Evolutionary conservation across 371 early-diverging fungal species (phyloP).

Genomic region (Amoeboradix gromovi): DNA sequence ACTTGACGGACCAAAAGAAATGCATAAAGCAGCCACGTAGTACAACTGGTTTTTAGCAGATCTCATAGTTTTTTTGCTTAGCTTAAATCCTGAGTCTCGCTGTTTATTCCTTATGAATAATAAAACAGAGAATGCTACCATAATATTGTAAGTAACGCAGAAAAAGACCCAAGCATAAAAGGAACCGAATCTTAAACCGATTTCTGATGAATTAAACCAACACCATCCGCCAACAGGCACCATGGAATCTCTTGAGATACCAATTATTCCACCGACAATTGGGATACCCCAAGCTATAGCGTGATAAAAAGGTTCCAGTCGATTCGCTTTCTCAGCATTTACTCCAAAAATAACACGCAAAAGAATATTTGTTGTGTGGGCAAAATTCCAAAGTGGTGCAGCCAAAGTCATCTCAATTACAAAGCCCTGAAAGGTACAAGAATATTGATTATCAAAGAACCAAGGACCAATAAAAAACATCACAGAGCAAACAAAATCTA

Average conservation of each 20-base stretch:
- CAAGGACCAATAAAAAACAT: background rate
- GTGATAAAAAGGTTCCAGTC: background rate
- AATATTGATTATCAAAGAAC: background rate
- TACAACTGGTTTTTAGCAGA: background rate
- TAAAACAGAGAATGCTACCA: background rate
- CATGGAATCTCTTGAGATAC: background rate
- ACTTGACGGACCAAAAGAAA: background rate
- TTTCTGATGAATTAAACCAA: background rate
- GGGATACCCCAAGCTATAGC: background rate
- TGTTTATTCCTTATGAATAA: background rate
- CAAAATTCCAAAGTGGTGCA: background rate
- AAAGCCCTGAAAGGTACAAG: background rate
- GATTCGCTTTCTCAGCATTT: background rate
- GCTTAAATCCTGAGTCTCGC: background rate
- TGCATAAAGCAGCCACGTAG: background rate
- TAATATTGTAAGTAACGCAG: background rate
- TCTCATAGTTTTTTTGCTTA: background rate
- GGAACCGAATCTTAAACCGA: background rate
- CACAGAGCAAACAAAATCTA: background rate
- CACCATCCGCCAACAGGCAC: background rate
- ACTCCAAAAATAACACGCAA: background rate
- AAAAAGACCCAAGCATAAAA: background rate
- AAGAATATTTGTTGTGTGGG: background rate
- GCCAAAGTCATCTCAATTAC: background rate
- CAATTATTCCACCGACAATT: background rate